Evolutionary conservation across 805 yeast genomes (phyloP), one percentile per base, ranked within the genome.

Genomic region (Cyberlindnera lachancei): DNA sequence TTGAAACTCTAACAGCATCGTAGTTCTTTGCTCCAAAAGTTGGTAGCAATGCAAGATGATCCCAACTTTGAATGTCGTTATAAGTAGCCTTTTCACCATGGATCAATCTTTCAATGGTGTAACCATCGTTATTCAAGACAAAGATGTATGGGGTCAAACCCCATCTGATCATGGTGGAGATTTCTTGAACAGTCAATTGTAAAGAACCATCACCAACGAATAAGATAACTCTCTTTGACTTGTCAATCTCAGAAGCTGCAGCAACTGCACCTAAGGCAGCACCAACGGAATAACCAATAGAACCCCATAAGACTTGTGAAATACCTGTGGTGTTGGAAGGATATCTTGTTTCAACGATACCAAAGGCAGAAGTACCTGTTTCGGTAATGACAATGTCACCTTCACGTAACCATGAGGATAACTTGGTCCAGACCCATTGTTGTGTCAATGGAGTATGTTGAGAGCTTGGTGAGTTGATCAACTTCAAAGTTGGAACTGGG

Each of bases 201-300:
- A 78, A 64, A 27, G 85, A 78, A 56, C 86, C 86, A 56, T 78
- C 86, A 63, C 86, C 86, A 44, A 76, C 72, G 54, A 78, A 78
- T 39, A 79, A 60, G 38, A 76, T 65, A 34, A 74, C 81, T 66
- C 85, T 72, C 58, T 66, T 73, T 38, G 54, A 52, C 43, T 75
- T 75, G 51, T 74, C 73, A 36, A 73, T 50, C 56, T 78, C 84
- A 50, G 72, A 70, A 44, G 79, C 74, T 17, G 82, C 84, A 59
- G 75, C 69, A 25, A 71, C 72, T 29, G 85, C 84, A 55, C 85
- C 85, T 39, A 73, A 56, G 16, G 76, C 63, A 29, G 83, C 75
- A 55, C 84, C 84, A 37, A 75, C 72, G 31, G 84, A 64, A 61
- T 59, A 77, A 50, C 86, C 86, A 55, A 78, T 78, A 30, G 84